Evolutionary conservation across 768 basidiomycete genomes (phyloP).

Genomic region (Lactarius vividus): DNA sequence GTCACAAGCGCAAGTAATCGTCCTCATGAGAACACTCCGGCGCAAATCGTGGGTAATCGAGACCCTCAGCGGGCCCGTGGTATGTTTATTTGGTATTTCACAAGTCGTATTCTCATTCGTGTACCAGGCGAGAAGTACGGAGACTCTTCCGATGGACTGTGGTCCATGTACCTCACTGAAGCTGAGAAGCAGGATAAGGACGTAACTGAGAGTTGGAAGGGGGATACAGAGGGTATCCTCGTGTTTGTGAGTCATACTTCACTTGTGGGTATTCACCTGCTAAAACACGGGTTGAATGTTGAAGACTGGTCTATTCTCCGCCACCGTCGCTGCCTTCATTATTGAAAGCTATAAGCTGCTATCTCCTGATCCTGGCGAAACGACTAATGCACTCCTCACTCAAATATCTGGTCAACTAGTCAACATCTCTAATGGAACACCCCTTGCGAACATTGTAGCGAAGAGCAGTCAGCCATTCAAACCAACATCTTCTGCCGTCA

Average conservation of each 20-base stretch:
- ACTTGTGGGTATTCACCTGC: not conserved
- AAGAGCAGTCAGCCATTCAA: not conserved
- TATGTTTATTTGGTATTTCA: not conserved
- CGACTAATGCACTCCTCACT: not conserved
- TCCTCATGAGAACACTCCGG: no score
- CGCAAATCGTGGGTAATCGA: not conserved
- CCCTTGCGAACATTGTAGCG: not conserved
- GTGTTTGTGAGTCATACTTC: constrained; percentile 7
- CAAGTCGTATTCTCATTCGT: not conserved
- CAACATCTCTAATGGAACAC: not conserved
- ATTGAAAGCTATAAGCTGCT: constrained; percentile 18
- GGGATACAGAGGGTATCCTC: constrained; percentile 6
- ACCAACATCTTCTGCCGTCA: not conserved
- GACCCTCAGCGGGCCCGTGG: not conserved
- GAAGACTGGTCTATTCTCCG: constrained; percentile 24
- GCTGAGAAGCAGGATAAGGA: constrained; percentile 9
- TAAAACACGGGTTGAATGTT: not conserved
- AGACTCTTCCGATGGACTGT: constrained; percentile 4
- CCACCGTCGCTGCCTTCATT: constrained; percentile 14
- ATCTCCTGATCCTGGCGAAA: constrained; percentile 5
- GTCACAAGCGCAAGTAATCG: no score
- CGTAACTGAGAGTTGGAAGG: constrained; percentile 10
- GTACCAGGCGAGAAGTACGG: constrained; percentile 4
- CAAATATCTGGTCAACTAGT: constrained; percentile 21
- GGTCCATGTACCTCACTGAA: no score